phyloP scores from a whole-genome alignment of 2,329 filamentous ascomycete genomes.

The Xylariaceae sp. region DNA sequence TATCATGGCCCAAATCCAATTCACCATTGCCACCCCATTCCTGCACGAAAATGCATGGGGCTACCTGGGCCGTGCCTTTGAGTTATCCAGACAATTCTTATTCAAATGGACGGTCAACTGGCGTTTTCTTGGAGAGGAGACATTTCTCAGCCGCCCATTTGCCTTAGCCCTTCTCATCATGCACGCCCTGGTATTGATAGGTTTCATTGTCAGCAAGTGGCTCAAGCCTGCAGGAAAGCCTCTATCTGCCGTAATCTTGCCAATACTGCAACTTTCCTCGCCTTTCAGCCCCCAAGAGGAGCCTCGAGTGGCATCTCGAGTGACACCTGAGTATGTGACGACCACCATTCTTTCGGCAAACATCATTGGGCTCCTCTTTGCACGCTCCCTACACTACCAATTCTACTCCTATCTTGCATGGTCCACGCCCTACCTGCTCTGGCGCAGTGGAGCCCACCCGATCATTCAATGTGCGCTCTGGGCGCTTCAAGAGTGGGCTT shows the following conservation, averaged over 20 bases:
- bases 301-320: slow-evolving; percentile 54
- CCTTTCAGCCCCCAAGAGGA: slow-evolving; percentile 58
- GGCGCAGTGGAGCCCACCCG: slow-evolving; percentile 73
- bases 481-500: slow-evolving; percentile 84
- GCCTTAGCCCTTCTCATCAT: slow-evolving; percentile 65
- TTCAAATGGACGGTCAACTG: slow-evolving; percentile 99
- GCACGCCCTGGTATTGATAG: slow-evolving; percentile 66
- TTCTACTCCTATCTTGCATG: slow-evolving; percentile 93
- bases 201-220: slow-evolving; percentile 73
- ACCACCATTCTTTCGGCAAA: slow-evolving; percentile 77
- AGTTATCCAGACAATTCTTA: slow-evolving; percentile 86
- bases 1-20: slow-evolving; percentile 78
- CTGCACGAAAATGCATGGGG: slow-evolving; percentile 63
- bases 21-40: slow-evolving; percentile 70
- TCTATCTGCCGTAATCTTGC: slow-evolving; percentile 54
- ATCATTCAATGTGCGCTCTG: slow-evolving; percentile 70
- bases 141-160: slow-evolving; percentile 73
- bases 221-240: slow-evolving; percentile 66
- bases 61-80: slow-evolving; percentile 84
- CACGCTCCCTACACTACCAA: slow-evolving; percentile 89
- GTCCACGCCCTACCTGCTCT: slow-evolving; percentile 85
- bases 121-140: slow-evolving; percentile 86
- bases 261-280: slow-evolving; percentile 46
- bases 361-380: slow-evolving; percentile 79
- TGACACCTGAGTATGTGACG: slow-evolving; percentile 74